Percentiles rank a stretch among this genome's conserved stretches.
These are phyloP conservation scores for Scheffersomyces titani DNA, from an alignment of 1,139 yeast species.

Conservation along the genomic window DNA sequence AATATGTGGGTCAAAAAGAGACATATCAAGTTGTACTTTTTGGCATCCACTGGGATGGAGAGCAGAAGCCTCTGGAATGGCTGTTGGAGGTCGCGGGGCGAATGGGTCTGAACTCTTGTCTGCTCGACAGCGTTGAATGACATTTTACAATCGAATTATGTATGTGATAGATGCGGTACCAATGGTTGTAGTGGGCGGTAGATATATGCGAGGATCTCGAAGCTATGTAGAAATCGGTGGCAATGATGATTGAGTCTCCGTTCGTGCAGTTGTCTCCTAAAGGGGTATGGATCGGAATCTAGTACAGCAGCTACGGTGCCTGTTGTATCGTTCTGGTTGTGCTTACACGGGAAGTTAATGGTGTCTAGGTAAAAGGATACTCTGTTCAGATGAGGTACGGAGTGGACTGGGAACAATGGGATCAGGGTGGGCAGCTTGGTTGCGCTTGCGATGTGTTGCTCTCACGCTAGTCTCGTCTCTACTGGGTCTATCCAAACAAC, in stretches of 20 bases:
- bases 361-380: not conserved
- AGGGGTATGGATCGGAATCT: too few relatives aligned
- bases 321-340: not conserved
- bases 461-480: not conserved
- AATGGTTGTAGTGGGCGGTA: too few relatives aligned
- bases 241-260: too few relatives aligned
- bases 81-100: constrained; percentile 3
- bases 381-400: not conserved
- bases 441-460: not conserved
- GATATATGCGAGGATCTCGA: too few relatives aligned
- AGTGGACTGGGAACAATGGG: not conserved
- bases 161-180: not conserved
- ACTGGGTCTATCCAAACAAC: not conserved
- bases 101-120: not conserved
- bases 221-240: too few relatives aligned
- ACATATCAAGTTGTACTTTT: constrained; percentile 25
- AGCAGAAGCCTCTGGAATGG: constrained; percentile 28
- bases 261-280: too few relatives aligned
- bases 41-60: constrained; percentile 28
- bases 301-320: not conserved
- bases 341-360: not conserved
- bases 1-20: constrained; percentile 23
- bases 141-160: not conserved
- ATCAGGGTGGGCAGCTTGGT: not conserved
- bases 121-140: not conserved